Conservation (phyloP, 2,329 filamentous ascomycete species). For the Calonectria pteridis region DNA sequence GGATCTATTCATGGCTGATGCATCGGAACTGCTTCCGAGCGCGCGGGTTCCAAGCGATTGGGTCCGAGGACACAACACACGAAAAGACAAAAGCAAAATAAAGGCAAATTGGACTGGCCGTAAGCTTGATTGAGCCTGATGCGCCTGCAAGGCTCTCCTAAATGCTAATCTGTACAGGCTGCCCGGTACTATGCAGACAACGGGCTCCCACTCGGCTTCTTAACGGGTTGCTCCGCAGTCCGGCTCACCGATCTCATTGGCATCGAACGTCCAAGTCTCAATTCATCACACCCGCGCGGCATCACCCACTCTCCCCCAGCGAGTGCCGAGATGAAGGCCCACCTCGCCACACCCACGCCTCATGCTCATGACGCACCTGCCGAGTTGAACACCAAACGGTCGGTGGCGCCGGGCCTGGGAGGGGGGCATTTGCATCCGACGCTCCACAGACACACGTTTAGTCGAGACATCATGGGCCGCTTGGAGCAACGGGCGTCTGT, state of each 20-base stretch:
- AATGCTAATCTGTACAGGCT: not conserved
- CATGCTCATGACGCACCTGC: not conserved
- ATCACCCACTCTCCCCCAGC: not conserved
- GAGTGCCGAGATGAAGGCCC: conserved; percentile 4
- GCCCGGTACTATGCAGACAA: not conserved
- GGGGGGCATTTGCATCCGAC: not conserved
- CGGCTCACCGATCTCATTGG: not conserved
- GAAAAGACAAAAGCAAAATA: not conserved
- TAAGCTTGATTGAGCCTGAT: not conserved
- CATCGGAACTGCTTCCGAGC: not conserved
- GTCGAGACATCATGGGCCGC: not conserved
- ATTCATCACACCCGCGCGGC: conserved; percentile 9
- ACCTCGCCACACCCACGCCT: conserved; percentile 1
- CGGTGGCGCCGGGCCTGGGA: not conserved
- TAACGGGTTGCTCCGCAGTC: not conserved
- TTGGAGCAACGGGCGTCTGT: not conserved
- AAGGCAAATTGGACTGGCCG: not conserved
- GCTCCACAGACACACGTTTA: not conserved
- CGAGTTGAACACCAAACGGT: not conserved
- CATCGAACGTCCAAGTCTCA: not conserved
- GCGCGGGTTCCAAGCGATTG: not conserved
- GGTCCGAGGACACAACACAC: not conserved
- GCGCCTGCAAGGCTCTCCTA: not conserved
- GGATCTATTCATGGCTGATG: not conserved
- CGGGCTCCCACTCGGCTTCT: not conserved